Evolutionary conservation across 1,284 basidiomycete genomes (phyloP).

Genomic region (Pseudozyma sp.): DNA sequence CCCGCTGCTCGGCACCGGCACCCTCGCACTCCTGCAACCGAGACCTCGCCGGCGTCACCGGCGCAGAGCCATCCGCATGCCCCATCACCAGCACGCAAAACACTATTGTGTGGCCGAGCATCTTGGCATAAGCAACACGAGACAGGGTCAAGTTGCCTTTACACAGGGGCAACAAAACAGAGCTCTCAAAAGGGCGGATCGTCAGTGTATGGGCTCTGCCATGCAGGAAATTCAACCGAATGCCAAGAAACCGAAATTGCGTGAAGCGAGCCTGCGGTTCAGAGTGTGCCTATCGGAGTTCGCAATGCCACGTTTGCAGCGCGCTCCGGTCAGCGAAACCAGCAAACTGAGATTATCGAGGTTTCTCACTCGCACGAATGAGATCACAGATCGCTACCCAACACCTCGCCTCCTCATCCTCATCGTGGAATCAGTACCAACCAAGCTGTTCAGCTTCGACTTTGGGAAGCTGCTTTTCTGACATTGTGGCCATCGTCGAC

Average conservation of each 20-base stretch:
- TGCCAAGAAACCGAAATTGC: neutral
- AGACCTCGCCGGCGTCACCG: neutral
- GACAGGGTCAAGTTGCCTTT: neutral
- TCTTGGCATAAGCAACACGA: neutral
- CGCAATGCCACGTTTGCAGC: neutral
- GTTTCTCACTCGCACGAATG: neutral
- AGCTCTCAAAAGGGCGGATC: neutral
- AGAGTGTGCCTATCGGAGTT: neutral
- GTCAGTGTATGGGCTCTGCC: no score
- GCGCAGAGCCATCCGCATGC: neutral
- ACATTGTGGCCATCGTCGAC: no score
- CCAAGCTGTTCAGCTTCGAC: no score
- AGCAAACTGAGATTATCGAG: neutral
- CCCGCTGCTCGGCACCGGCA: no score
- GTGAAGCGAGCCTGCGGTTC: slow-evolving; percentile 14
- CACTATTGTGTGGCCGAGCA: neutral
- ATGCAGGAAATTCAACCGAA: no score
- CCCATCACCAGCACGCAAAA: no score
- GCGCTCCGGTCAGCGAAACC: no score
- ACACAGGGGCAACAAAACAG: neutral
- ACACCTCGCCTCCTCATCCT: no score
- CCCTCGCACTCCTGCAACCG: no score
- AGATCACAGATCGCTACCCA: no score
- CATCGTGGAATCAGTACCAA: no score
- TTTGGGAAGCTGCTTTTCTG: no score